phyloP scores from a whole-genome alignment of 2,329 filamentous ascomycete genomes.

The Zymoseptoria tritici region DNA sequence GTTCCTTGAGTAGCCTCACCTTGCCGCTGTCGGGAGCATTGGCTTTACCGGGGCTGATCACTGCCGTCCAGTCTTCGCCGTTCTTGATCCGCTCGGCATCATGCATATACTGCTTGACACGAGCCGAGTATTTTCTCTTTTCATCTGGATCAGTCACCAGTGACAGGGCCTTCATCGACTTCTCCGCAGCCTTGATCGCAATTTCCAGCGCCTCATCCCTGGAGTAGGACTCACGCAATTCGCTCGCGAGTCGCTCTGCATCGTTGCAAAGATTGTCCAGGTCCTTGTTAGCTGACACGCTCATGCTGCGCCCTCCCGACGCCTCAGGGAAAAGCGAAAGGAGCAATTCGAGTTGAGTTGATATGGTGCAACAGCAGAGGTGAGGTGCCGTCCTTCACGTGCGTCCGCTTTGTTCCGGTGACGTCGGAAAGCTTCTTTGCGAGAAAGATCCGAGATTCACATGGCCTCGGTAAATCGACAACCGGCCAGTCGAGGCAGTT shows the following conservation, averaged over 20 bases:
- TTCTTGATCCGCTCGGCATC: slow-evolving; percentile 69
- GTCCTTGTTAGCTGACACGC: slow-evolving; percentile 8
- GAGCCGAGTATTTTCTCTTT: slow-evolving; percentile 58
- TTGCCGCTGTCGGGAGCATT: slow-evolving; percentile 9
- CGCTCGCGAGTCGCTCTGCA: slow-evolving; percentile 14
- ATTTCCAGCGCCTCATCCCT: slow-evolving; percentile 59
- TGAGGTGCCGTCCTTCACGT: neutral
- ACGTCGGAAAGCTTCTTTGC: neutral
- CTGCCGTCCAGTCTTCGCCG: slow-evolving; percentile 23
- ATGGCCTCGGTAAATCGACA: neutral
- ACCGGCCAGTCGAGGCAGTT: neutral
- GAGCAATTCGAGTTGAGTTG: neutral
- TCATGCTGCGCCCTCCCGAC: slow-evolving; percentile 8
- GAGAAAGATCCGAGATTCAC: slow-evolving; percentile 2
- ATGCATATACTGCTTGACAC: slow-evolving; percentile 60
- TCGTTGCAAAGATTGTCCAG: slow-evolving; percentile 17
- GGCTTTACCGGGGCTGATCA: slow-evolving; percentile 1
- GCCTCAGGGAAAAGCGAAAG: neutral
- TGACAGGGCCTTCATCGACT: slow-evolving; percentile 69
- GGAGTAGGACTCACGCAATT: slow-evolving; percentile 18
- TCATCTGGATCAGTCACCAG: slow-evolving; percentile 56
- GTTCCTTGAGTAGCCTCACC: slow-evolving; percentile 37
- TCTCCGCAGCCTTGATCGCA: slow-evolving; percentile 69
- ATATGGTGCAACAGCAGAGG: neutral
- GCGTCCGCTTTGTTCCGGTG: neutral